phyloP scores from a whole-genome alignment of 1,139 yeast genomes.

The Saccharomyces hybrid region DNA sequence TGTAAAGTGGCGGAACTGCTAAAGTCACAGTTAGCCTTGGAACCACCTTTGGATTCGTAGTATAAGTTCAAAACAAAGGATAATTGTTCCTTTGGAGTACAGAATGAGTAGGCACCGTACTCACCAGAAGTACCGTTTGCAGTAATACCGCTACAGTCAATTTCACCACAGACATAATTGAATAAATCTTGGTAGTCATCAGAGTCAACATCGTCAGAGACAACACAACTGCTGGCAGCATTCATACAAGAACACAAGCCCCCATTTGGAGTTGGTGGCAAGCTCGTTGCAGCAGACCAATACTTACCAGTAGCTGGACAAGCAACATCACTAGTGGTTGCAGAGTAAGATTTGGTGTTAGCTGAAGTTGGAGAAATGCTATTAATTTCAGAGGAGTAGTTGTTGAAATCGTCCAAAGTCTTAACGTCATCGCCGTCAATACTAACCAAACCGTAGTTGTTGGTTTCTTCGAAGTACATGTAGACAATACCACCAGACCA shows the following conservation, averaged over 20 bases:
- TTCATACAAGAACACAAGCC: constrained; percentile 56
- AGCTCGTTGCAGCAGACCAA: constrained; percentile 57
- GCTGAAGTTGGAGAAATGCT: constrained; percentile 53
- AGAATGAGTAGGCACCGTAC: constrained; percentile 62
- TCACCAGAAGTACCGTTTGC: constrained; percentile 54
- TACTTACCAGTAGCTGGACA: constrained; percentile 47
- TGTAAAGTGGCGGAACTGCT: constrained; percentile 53
- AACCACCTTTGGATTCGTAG: constrained; percentile 44
- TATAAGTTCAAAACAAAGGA: constrained; percentile 58
- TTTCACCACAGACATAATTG: constrained; percentile 46
- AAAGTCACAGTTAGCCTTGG: constrained; percentile 54
- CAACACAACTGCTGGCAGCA: constrained; percentile 47
- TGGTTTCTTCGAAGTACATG: constrained; percentile 71
- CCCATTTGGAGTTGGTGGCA: constrained; percentile 71
- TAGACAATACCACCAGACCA: constrained; percentile 88
- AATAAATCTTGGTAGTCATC: constrained; percentile 53
- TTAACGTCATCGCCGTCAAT: constrained; percentile 45
- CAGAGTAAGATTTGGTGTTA: constrained; percentile 43
- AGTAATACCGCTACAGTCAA: constrained; percentile 47
- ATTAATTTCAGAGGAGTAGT: constrained; percentile 46
- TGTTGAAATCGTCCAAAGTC: constrained; percentile 52
- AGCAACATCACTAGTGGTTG: constrained; percentile 39
- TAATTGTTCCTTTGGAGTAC: constrained; percentile 55
- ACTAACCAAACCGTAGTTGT: constrained; percentile 67
- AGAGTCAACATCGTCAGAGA: constrained; percentile 41